A percentile compares a stretch with the other conserved stretches of the same genome.
Evolutionary conservation across 139 green algal genomes (phyloP).

Genomic region (Haematococcus sp.): DNA sequence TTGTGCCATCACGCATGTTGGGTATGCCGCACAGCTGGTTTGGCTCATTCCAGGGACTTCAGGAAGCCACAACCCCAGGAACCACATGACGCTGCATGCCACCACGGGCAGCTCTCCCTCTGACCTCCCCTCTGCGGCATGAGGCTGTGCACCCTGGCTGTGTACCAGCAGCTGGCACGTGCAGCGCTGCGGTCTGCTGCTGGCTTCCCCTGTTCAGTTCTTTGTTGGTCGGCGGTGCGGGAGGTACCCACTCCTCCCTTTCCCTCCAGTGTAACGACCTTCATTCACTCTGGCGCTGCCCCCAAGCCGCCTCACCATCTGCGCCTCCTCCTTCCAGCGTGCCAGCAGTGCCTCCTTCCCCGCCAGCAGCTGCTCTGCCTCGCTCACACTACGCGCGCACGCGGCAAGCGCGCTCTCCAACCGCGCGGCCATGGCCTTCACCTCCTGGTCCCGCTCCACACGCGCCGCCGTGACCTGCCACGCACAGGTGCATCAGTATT

Average conservation of each 20-base stretch:
- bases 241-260: no score
- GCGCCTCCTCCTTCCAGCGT: slow-evolving; percentile 46
- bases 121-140: not conserved
- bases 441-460: slow-evolving; percentile 39
- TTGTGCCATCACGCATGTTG: not conserved
- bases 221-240: no score
- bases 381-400: slow-evolving; percentile 25
- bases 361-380: slow-evolving; percentile 46
- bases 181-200: no score
- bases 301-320: no score
- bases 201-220: no score
- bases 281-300: no score
- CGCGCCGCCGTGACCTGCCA: slow-evolving; percentile 32
- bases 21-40: not conserved
- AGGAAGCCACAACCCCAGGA: not conserved
- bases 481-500: not conserved
- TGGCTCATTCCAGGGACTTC: not conserved
- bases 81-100: not conserved
- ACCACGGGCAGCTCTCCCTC: not conserved
- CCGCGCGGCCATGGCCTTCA: slow-evolving; percentile 27
- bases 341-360: slow-evolving; percentile 47
- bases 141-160: no score
- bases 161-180: no score
- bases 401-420: slow-evolving; percentile 32
- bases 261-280: no score